These are phyloP conservation scores for Goniomonas avonlea DNA, from an alignment of 78 protist species.

Conservation along the genomic window DNA sequence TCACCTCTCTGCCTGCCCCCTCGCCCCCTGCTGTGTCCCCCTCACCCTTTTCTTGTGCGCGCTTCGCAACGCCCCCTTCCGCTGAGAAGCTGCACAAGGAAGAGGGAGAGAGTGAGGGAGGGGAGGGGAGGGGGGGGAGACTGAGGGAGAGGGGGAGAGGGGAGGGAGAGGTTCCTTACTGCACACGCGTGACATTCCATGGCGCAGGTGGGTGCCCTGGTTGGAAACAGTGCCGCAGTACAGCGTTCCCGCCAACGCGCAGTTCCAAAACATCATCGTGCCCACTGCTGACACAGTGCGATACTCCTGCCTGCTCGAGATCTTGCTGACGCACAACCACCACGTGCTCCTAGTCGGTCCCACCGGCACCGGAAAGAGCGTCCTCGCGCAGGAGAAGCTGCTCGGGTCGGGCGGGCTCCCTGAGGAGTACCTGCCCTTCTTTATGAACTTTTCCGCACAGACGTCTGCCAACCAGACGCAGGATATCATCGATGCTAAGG, in stretches of 20 bases:
- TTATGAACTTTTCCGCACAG: slow-evolving; percentile 65
- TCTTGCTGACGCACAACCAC: not conserved
- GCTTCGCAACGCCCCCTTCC: too few relatives aligned
- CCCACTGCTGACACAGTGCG: slow-evolving; percentile 66
- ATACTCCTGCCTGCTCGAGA: slow-evolving; percentile 32
- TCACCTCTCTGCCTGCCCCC: too few relatives aligned
- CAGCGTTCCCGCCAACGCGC: not conserved
- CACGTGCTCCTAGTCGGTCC: slow-evolving; percentile 51
- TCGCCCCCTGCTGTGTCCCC: too few relatives aligned
- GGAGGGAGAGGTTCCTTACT: too few relatives aligned
- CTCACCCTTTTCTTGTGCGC: too few relatives aligned
- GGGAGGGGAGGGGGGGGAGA: too few relatives aligned
- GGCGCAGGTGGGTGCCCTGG: slow-evolving; percentile 52
- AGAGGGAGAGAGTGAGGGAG: too few relatives aligned
- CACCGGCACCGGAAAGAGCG: slow-evolving; percentile 78
- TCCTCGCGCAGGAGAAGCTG: slow-evolving; percentile 29
- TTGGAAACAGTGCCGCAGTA: slow-evolving; percentile 32
- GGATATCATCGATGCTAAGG: slow-evolving; percentile 64
- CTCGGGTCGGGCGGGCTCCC: not conserved
- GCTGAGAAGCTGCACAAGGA: too few relatives aligned
- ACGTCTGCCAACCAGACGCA: slow-evolving; percentile 68
- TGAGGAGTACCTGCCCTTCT: not conserved
- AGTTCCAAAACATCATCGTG: slow-evolving; percentile 43
- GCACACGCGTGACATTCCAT: not conserved
- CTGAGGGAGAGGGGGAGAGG: too few relatives aligned